Conservation (phyloP, 768 basidiomycete genomes). For the Podaxis sp. region DNA sequence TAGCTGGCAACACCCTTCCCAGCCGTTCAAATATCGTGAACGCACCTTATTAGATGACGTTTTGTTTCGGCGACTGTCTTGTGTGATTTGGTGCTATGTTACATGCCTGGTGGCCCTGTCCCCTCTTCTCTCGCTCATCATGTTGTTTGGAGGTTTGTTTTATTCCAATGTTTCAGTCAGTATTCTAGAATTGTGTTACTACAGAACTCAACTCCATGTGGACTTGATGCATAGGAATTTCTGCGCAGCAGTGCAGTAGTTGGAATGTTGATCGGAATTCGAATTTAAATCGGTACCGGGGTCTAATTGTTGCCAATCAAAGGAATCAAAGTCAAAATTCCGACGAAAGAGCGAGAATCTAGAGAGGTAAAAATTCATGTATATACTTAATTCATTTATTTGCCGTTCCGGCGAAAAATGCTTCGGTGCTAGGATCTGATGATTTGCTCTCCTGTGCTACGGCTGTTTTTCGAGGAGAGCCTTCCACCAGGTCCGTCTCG, state of each 20-base stretch:
- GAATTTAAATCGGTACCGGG: background rate
- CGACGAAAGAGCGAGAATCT: background rate
- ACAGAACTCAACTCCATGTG: background rate
- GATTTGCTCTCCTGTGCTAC: background rate
- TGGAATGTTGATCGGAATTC: background rate
- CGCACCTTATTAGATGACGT: constrained; percentile 43
- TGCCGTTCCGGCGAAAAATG: background rate
- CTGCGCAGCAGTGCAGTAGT: background rate
- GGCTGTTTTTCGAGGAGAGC: background rate
- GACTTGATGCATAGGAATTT: background rate
- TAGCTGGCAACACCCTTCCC: constrained; percentile 35
- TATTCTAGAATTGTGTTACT: background rate
- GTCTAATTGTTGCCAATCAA: background rate
- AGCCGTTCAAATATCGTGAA: constrained; percentile 69
- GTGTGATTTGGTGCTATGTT: constrained; percentile 14
- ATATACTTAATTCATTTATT: background rate
- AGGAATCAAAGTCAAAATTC: background rate
- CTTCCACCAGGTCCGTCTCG: constrained; percentile 40
- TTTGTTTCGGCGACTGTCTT: background rate
- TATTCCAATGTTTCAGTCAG: background rate
- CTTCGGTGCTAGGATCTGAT: background rate
- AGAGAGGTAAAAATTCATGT: background rate
- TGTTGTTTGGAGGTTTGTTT: background rate
- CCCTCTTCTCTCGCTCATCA: background rate
- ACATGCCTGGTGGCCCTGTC: constrained; percentile 10